Evolutionary conservation across 169 alveolate species (phyloP), one percentile per base, ranked within the genome.

Genomic region (Cryptosporidium tyzzeri): DNA sequence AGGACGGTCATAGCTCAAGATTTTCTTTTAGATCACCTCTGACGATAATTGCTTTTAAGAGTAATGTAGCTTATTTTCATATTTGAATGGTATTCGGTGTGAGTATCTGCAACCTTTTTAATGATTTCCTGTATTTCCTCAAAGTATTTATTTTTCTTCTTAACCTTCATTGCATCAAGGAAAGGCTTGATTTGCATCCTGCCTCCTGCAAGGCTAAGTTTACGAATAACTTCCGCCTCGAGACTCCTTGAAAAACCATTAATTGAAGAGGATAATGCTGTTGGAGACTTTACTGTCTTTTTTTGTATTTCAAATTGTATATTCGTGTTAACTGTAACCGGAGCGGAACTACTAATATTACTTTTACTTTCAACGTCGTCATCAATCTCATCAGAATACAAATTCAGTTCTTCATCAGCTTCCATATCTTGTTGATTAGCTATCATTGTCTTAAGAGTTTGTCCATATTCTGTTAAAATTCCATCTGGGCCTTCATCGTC

Each of bases 371-470:
- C 89, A 41, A 48, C 21, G 6, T 80, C 89, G 12, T 80, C 89
- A 29, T 80, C 89, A 29, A 80, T 37, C 8, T 80, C 89, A 65
- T 80, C 89, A 23, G 89, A 80, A 62, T 80, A 80, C 21, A 65
- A 2, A 80, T 80, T 80, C 44, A 80, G 44, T 65, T 80, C 89
- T 26, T 80, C 89, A 59, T 80, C 89, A 29, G 89, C 89, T 29
- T 80, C 89, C 89, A 80, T 80, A 80, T 80, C 89, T 29, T 80
- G 80, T 65, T 80, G 89, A 29, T 80, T 80, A 12, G 89, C 89
- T 62, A 80, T 80, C 89, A 80, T 80, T 1, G 74, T 80, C 44
- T 80, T 80, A 8, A 80, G 45, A 12, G 70, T 80, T 65, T 80
- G 80, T 14, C 89, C 89, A 48, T 80, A 80, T 80, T 80, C 89